Evolutionary conservation across 345 rosid species (phyloP), one percentile per base, ranked within the genome.

Genomic region (Anacardium occidentale): DNA sequence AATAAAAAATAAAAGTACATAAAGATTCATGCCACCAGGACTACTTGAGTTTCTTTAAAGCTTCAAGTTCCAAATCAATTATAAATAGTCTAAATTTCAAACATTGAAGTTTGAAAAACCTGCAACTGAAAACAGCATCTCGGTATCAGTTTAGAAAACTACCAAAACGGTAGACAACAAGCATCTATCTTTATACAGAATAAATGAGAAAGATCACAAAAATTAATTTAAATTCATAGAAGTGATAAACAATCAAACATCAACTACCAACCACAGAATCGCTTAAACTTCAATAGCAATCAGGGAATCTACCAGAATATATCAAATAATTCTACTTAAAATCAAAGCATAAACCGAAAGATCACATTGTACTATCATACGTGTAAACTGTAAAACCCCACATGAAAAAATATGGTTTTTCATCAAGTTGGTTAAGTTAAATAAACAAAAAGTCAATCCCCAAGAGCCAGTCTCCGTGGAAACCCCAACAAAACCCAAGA

Each of bases 91-190:
- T 62, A 21, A 64, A 76, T 73, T 79, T 73, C 73, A 70, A 82
- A 78, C 82, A 80, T 88, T 85, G 82, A 86, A 87, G 80, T 75
- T 84, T 81, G 84, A 83, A 81, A 22, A 84, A 82, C 88, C 93
- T 86, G 88, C 85, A 85, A 87, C 79, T 14, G 82, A 87, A 86
- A 90, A 90, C 97, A 92, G 91, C 96, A 90, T 90, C 91, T 87
- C 50, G 89, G 83, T 71, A 83, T 88, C 79, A 92, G 94, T 84
- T 82, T 85, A 82, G 82, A 63, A 72, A 86, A 87, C 85, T 90
- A 80, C 85, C 91, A 80, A 84, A 88, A 82, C 83, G 77, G 85
- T 83, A 82, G 97, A 87, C 93, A 92, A 74, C 72, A 84, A 85
- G 97, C 87, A 92, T 92, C 93, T 86, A 73, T 62, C 76, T 78